phyloP scores from a whole-genome alignment of 1,284 basidiomycete genomes.

The Schizopora paradoxa region DNA sequence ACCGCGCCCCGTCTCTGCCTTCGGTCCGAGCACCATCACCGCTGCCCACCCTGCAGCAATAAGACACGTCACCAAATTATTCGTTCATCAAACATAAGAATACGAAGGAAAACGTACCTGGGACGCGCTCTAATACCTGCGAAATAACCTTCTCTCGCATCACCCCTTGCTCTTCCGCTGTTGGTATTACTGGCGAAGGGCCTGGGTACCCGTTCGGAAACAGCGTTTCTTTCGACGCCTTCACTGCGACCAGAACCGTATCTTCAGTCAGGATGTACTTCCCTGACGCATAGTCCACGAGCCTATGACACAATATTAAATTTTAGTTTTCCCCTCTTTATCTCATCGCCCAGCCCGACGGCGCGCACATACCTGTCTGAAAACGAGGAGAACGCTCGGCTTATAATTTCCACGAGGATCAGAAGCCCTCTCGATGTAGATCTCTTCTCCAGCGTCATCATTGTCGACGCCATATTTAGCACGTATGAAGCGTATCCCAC shows the following conservation, averaged over 20 bases:
- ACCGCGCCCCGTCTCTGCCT: conserved; percentile 30
- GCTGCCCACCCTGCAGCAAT: too few relatives aligned
- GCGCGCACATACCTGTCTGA: conserved; percentile 43
- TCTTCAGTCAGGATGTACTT: conserved; percentile 47
- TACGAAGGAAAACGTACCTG: conserved; percentile 34
- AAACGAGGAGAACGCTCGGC: conserved; percentile 38
- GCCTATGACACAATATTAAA: conserved; percentile 29
- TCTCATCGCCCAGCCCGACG: conserved; percentile 12
- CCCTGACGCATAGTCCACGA: conserved; percentile 60
- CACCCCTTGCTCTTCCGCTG: conserved; percentile 58
- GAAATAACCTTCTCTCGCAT: conserved; percentile 48
- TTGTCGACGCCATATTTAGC: conserved; percentile 42
- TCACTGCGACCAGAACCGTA: conserved; percentile 42
- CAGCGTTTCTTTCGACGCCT: conserved; percentile 53
- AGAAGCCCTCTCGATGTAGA: conserved; percentile 40
- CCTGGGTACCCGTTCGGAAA: conserved; percentile 81
- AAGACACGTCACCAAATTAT: conserved; percentile 20
- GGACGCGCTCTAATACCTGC: conserved; percentile 40
- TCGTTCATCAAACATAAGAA: not conserved
- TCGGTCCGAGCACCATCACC: conserved; percentile 47
- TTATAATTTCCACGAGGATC: conserved; percentile 33
- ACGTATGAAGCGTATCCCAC: conserved; percentile 8
- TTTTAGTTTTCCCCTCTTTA: conserved; percentile 7
- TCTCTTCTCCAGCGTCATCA: conserved; percentile 42
- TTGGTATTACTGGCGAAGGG: conserved; percentile 59